Percentiles rank a stretch among this genome's conserved stretches.
phyloP scores from a whole-genome alignment of 176 grass and related monocot species.

The Zoysia japonica region DNA sequence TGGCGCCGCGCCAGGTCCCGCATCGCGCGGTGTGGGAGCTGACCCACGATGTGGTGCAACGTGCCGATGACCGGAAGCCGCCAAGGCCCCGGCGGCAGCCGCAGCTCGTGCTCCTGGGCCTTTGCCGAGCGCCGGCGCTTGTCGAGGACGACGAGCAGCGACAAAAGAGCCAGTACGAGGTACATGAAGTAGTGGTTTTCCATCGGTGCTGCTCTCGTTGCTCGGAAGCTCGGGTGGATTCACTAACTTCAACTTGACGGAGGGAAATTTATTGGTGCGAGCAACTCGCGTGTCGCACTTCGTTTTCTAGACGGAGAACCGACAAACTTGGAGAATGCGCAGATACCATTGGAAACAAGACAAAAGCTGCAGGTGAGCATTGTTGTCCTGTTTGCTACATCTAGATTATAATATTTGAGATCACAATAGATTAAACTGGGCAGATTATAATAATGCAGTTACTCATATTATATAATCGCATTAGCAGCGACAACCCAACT shows the following conservation, averaged over 20 bases:
- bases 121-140: neutral
- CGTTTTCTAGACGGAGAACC: neutral
- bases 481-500: too few relatives aligned
- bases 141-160: slow-evolving; percentile 15
- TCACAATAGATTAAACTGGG: too few relatives aligned
- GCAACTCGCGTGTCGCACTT: too few relatives aligned
- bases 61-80: slow-evolving; percentile 54
- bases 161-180: slow-evolving; percentile 12
- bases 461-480: too few relatives aligned
- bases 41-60: slow-evolving; percentile 55
- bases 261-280: neutral
- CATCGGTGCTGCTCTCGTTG: neutral
- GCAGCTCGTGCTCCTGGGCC: neutral
- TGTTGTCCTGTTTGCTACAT: neutral
- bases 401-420: too few relatives aligned
- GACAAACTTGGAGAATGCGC: neutral
- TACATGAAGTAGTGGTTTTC: neutral
- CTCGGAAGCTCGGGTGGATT: neutral
- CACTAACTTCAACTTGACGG: neutral
- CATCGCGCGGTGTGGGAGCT: slow-evolving; percentile 50
- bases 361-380: neutral
- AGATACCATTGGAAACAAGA: neutral
- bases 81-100: slow-evolving; percentile 46
- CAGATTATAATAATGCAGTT: too few relatives aligned
- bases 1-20: slow-evolving; percentile 31